Evolutionary conservation across 768 basidiomycete species (phyloP).

Genomic region (Filobasidium wieringae): DNA sequence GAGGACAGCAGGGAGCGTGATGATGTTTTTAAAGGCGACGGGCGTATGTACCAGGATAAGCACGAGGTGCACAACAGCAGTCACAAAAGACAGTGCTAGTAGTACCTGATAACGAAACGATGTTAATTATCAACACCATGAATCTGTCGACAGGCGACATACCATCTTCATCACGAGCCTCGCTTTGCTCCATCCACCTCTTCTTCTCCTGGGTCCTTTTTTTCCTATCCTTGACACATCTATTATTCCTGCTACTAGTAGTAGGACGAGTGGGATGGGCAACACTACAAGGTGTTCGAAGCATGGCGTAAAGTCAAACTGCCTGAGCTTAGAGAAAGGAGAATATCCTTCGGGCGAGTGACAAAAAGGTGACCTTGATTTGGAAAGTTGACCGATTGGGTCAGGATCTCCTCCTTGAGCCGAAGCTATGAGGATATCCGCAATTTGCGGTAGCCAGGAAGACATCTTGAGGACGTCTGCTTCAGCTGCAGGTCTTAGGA

Average conservation of each 20-base stretch:
- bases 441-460: background rate
- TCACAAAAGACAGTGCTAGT: constrained; percentile 18
- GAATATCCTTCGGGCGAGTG: constrained; percentile 52
- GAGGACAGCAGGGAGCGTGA: constrained; percentile 43
- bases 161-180: constrained; percentile 58
- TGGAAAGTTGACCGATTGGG: background rate
- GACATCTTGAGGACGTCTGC: background rate
- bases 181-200: constrained; percentile 45
- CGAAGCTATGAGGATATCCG: background rate
- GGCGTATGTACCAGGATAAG: constrained; percentile 38
- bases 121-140: background rate
- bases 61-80: constrained; percentile 47
- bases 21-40: constrained; percentile 45
- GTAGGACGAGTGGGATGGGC: constrained; percentile 45
- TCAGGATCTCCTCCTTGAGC: background rate
- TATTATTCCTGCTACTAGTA: constrained; percentile 44
- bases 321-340: constrained; percentile 48
- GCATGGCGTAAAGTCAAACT: constrained; percentile 69
- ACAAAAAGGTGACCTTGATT: background rate
- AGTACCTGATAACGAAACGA: constrained; percentile 14
- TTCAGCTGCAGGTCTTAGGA: too few species aligned
- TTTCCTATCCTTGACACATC: constrained; percentile 21
- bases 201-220: constrained; percentile 34
- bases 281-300: constrained; percentile 64
- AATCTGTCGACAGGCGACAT: constrained; percentile 28